These are phyloP conservation scores for Tolypocladium tropicale DNA, from an alignment of 2,329 filamentous ascomycete species.

Conservation along the genomic window DNA sequence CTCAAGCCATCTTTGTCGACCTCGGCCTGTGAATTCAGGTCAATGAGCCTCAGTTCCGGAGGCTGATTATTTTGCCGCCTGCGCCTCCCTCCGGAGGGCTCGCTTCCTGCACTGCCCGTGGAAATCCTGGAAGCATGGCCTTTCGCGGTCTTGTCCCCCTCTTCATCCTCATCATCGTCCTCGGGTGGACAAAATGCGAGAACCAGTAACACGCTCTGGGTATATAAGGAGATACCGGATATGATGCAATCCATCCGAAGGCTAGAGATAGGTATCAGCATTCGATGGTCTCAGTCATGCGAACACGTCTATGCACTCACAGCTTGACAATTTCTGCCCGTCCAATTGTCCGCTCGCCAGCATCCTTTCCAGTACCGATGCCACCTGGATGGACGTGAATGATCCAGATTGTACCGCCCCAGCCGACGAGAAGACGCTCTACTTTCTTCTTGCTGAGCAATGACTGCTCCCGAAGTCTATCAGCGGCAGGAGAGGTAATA, in stretches of 20 bases:
- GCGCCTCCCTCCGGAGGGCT: slow-evolving; percentile 54
- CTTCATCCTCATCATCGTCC: slow-evolving; percentile 48
- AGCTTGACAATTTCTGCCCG: slow-evolving; percentile 87
- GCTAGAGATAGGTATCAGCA: slow-evolving; percentile 28
- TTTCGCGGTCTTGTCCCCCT: slow-evolving; percentile 12
- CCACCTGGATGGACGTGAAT: slow-evolving; percentile 78
- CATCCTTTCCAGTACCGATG: slow-evolving; percentile 53
- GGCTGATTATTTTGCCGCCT: slow-evolving; percentile 70
- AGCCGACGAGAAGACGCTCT: slow-evolving; percentile 84
- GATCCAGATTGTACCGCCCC: slow-evolving; percentile 95
- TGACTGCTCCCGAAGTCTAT: slow-evolving; percentile 38
- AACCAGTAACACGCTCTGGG: slow-evolving; percentile 78
- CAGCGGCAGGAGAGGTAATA: slow-evolving; percentile 32
- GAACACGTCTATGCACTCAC: slow-evolving; percentile 39
- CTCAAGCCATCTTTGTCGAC: slow-evolving; percentile 79
- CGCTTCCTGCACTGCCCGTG: slow-evolving; percentile 39
- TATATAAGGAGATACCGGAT: slow-evolving; percentile 94
- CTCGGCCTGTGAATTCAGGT: slow-evolving; percentile 77
- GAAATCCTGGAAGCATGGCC: slow-evolving; percentile 33
- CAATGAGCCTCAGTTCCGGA: slow-evolving; percentile 84
- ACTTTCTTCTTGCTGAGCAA: slow-evolving; percentile 36
- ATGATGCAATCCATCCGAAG: slow-evolving; percentile 96
- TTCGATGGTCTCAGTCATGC: background rate
- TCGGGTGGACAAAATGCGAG: slow-evolving; percentile 81
- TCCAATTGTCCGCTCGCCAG: slow-evolving; percentile 61